Percentiles rank a stretch among this genome's conserved stretches.
These are phyloP conservation scores for Mariannaea sp. DNA, from an alignment of 2,329 filamentous ascomycete genomes.

Conservation along the genomic window DNA sequence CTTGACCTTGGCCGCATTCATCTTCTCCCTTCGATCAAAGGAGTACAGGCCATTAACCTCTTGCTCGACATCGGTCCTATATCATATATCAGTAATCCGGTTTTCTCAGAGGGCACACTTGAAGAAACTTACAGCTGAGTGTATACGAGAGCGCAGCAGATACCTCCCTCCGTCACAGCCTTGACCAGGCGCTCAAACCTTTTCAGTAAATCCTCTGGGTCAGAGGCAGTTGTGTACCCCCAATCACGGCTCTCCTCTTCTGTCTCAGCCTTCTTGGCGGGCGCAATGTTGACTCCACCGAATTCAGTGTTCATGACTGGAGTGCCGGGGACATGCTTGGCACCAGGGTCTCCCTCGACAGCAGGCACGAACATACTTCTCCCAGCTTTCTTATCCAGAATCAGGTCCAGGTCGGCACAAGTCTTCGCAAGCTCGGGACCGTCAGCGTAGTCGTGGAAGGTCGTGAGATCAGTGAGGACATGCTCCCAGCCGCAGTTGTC, in stretches of 20 bases:
- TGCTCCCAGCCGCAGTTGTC: slow-evolving; percentile 77
- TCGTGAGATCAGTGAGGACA: slow-evolving; percentile 65
- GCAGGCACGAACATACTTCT: slow-evolving; percentile 60
- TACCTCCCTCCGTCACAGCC: slow-evolving; percentile 60
- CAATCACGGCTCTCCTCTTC: slow-evolving; percentile 57
- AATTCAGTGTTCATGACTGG: slow-evolving; percentile 71
- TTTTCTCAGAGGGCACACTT: neutral
- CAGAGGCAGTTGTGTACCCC: slow-evolving; percentile 70
- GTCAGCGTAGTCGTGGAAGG: slow-evolving; percentile 71
- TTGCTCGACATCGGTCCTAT: slow-evolving; percentile 65
- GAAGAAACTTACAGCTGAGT: slow-evolving; percentile 61
- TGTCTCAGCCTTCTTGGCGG: slow-evolving; percentile 43
- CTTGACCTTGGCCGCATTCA: slow-evolving; percentile 61
- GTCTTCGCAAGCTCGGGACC: slow-evolving; percentile 58
- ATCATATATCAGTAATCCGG: slow-evolving; percentile 6
- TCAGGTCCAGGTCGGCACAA: slow-evolving; percentile 57
- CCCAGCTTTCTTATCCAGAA: slow-evolving; percentile 57
- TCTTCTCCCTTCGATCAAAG: slow-evolving; percentile 64
- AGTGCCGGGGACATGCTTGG: slow-evolving; percentile 56
- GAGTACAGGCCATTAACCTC: slow-evolving; percentile 71
- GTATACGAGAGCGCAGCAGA: slow-evolving; percentile 67
- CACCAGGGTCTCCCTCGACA: slow-evolving; percentile 52
- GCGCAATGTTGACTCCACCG: slow-evolving; percentile 69
- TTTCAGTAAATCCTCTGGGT: slow-evolving; percentile 62
- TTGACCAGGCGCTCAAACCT: slow-evolving; percentile 63